phyloP scores from a whole-genome alignment of 495 filamentous ascomycete genomes.

The Articulospora tetracladia region DNA sequence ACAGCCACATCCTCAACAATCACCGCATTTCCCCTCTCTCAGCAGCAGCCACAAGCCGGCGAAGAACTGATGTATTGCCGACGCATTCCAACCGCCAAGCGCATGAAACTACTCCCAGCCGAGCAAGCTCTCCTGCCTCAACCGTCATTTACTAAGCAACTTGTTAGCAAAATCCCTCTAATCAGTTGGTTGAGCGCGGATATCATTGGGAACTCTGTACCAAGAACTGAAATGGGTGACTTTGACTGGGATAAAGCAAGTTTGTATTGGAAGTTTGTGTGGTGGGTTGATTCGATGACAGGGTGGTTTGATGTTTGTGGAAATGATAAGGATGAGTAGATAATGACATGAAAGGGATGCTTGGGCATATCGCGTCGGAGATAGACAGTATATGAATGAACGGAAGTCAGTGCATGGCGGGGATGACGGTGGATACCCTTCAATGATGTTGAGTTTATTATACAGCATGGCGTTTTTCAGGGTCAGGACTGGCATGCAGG shows the following conservation, averaged over 20 bases:
- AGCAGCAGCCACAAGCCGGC: slow-evolving; percentile 11
- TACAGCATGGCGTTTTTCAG: slow-evolving; percentile 7
- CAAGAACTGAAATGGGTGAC: slow-evolving; percentile 70
- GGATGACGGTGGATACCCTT: slow-evolving; percentile 3
- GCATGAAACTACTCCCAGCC: slow-evolving; percentile 44
- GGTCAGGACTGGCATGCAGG: too few relatives aligned
- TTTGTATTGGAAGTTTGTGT: slow-evolving; percentile 68
- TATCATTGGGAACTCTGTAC: slow-evolving; percentile 75
- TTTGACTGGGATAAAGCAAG: slow-evolving; percentile 75
- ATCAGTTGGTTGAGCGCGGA: slow-evolving; percentile 69
- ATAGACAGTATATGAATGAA: not conserved
- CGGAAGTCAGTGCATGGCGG: too few relatives aligned
- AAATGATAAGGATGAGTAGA: slow-evolving; percentile 47
- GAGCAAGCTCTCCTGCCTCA: slow-evolving; percentile 66
- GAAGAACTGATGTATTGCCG: slow-evolving; percentile 31
- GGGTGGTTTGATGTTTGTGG: slow-evolving; percentile 46
- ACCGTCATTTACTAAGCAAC: slow-evolving; percentile 53
- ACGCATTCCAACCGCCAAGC: slow-evolving; percentile 43
- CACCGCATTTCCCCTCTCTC: slow-evolving; percentile 28
- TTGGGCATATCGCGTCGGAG: not conserved
- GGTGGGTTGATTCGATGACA: slow-evolving; percentile 43
- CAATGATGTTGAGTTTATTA: not conserved
- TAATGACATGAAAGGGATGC: too few relatives aligned
- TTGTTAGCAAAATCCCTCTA: slow-evolving; percentile 58
- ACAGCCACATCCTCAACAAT: slow-evolving; percentile 50